phyloP scores from a whole-genome alignment of 441 rosid genomes.

The Jatropha multifida region DNA sequence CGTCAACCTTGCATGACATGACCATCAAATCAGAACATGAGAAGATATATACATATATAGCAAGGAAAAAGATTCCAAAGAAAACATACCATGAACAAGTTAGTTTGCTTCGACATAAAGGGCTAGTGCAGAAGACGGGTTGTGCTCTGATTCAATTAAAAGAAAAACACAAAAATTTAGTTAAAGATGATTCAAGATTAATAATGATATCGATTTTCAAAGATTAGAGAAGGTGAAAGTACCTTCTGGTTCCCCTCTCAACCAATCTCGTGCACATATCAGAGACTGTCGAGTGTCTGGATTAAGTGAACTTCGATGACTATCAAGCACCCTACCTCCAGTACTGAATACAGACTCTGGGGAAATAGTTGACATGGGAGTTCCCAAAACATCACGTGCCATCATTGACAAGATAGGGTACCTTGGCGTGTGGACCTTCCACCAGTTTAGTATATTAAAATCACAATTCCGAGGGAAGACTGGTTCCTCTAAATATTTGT shows the following conservation, averaged over 20 bases:
- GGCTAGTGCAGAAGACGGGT: slow-evolving; percentile 44
- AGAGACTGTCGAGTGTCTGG: slow-evolving; percentile 79
- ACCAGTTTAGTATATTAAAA: slow-evolving; percentile 86
- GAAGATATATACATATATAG: not conserved
- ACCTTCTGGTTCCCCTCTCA: slow-evolving; percentile 68
- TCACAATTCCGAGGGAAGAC: slow-evolving; percentile 86
- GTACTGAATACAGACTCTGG: slow-evolving; percentile 53
- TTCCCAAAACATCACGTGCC: slow-evolving; percentile 89
- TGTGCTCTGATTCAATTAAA: slow-evolving; percentile 38
- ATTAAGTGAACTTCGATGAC: slow-evolving; percentile 48
- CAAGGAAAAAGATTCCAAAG: not conserved
- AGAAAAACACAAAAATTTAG: slow-evolving; percentile 12
- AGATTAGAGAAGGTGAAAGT: slow-evolving; percentile 15
- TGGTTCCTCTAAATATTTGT: slow-evolving; percentile 89
- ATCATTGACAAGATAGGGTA: slow-evolving; percentile 91
- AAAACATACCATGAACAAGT: slow-evolving; percentile 31
- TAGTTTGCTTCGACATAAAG: slow-evolving; percentile 39
- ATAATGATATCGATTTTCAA: not conserved
- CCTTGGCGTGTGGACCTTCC: slow-evolving; percentile 97
- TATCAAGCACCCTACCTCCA: slow-evolving; percentile 62
- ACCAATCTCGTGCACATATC: slow-evolving; percentile 84
- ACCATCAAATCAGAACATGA: slow-evolving; percentile 5
- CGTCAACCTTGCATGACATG: slow-evolving; percentile 33
- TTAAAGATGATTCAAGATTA: not conserved
- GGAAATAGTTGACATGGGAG: slow-evolving; percentile 68